Base-by-base conservation (phyloP, 2,329 filamentous ascomycete species). In the Polychaeton citri region DNA sequence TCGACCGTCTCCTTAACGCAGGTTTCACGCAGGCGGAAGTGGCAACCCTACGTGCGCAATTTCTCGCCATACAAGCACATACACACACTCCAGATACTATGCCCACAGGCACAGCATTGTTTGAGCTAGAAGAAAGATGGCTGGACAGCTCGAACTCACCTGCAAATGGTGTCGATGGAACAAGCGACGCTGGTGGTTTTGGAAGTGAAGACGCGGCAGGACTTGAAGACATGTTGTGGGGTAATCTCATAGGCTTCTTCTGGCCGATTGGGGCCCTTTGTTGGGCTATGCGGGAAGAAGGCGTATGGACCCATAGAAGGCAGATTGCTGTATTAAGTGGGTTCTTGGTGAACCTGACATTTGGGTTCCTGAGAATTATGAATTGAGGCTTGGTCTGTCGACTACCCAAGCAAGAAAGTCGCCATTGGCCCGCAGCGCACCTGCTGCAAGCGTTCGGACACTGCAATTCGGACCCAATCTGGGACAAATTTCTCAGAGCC, bases 241-340 rank as follows among this genome's bases (percentile, higher is more conserved):
- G 87, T 4, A 84, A 90, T 58, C 65, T 92, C 40, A 82, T 90
- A 50, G 90, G 90, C 0, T 98, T 96, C 65, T 81, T 98, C 57
- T 96, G 88, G 75, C 90, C 90, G 3, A 60, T 96, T 7, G 88
- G 84, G 0, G 86, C 83, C 50, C 65, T 88, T 38, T 76, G 80
- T 35, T 95, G 87, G 85, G 64, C 92, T 34, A 71, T 88, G 45
- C 70, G 87, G 40, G 84, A 94, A 58, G 82, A 90, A 39, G 86
- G 83, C 1, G 77, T 96, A 40, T 93, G 86, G 75, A 81, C 78
- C 41, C 76, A 81, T 52, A 69, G 87, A 50, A 81, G 85, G 66
- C 79, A 86, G 55, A 74, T 94, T 49, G 88, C 88, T 47, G 84
- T 96, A 12, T 76, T 82, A 35, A 79, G 86, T 31, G 90, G 90